Evolutionary conservation across 352 stramenopile species (phyloP), one percentile per base, ranked within the genome.

Genomic region (Halophytophthora polymorphica): DNA sequence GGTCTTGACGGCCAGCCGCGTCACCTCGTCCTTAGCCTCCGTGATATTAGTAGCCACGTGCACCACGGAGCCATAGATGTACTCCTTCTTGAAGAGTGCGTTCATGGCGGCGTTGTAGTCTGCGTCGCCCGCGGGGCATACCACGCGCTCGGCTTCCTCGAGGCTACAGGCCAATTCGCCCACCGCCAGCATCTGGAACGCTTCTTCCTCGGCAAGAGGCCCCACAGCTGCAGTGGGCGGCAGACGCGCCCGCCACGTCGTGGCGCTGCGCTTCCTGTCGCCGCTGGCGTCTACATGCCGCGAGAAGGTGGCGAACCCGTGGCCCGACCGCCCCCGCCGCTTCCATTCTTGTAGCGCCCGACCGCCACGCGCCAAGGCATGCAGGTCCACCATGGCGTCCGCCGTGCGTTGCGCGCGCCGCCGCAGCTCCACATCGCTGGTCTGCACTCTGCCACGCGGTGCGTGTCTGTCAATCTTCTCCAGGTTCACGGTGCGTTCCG

Each of bases 31-130:
- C 31, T 10, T 31, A 3, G 41, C 37, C 21, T 47, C 39, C n/a
- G 38, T 19, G 1, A 18, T 12, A 3, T 17, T 49, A 13, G 50
- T 48, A 18, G 38, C 40, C 0, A 56, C 43, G 29, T 78, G 72
- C 38, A 76, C 64, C 19, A 83, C 56, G 0, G 66, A 55, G 25
- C 72, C 72, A 35, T 76, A 73, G 45, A 83, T 71, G 59, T 78
- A 83, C 23, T 68, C 56, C 1, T 58, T 21, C 42, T 75, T 73
- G 51, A 76, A 71, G 28, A 80, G 43, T 43, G 64, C 64, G 29
- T 39, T 35, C 72, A 80, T 78, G 18, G 69, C 52, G n/a, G 67
- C 46, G 14, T 66, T 50, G 46, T 77, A 75, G 23, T 59, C 46
- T 2, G 31, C 42, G 22, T 61, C 62, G 10, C 55, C 58, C 2